These are phyloP conservation scores for Lentinula novae-zelandiae DNA, from an alignment of 1,284 basidiomycete genomes.

Conservation along the genomic window DNA sequence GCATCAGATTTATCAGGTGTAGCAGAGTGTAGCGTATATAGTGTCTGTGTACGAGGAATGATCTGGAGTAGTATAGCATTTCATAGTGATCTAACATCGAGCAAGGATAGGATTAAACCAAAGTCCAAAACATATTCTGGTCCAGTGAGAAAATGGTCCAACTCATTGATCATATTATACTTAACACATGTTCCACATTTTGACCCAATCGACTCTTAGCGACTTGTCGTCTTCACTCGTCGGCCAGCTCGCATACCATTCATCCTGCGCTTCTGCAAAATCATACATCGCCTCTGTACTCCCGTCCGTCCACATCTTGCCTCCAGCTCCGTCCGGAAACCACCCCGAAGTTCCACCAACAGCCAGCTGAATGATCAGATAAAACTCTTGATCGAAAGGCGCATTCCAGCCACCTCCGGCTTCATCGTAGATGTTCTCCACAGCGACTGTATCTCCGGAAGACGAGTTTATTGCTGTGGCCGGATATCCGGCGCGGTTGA, in stretches of 20 bases:
- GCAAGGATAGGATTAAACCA: no score
- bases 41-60: no score
- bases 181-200: slow-evolving; percentile 15
- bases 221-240: slow-evolving; percentile 54
- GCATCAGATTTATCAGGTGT: no score
- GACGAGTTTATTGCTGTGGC: slow-evolving; percentile 37
- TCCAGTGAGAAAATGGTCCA: no score
- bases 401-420: slow-evolving; percentile 19
- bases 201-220: slow-evolving; percentile 30
- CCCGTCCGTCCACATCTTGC: slow-evolving; percentile 76
- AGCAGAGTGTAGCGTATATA: no score
- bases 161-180: neutral
- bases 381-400: slow-evolving; percentile 54
- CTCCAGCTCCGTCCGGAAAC: slow-evolving; percentile 70
- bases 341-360: slow-evolving; percentile 85
- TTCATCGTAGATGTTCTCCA: slow-evolving; percentile 29
- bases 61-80: no score
- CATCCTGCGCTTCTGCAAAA: slow-evolving; percentile 57
- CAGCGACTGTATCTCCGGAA: slow-evolving; percentile 3
- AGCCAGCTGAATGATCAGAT: slow-evolving; percentile 77
- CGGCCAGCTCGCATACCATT: slow-evolving; percentile 74
- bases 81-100: no score
- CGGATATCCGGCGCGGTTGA: slow-evolving; percentile 53
- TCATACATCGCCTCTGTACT: slow-evolving; percentile 69
- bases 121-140: no score